Evolutionary conservation across 176 grass and related monocot species (phyloP).

Genomic region (barley (Hordeum vulgare)): DNA sequence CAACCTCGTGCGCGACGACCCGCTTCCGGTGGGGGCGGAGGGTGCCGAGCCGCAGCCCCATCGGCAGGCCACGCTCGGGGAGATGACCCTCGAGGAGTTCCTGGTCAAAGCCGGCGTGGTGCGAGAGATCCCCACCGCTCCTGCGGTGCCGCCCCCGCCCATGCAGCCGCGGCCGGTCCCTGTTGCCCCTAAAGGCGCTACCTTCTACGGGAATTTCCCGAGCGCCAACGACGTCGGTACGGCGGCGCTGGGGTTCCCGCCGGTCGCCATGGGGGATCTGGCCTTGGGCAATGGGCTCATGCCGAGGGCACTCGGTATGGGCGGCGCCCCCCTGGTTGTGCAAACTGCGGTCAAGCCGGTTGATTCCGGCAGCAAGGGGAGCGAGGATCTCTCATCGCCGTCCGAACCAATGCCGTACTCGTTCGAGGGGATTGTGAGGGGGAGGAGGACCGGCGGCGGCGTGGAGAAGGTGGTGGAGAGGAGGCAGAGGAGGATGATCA

Average conservation of each 20-base stretch:
- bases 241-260: constrained; percentile 18
- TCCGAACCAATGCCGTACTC: constrained; percentile 45
- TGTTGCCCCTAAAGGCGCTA: constrained; percentile 24
- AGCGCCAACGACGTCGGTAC: constrained; percentile 26
- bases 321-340: constrained; percentile 8
- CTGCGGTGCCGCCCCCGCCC: background rate
- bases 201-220: constrained; percentile 39
- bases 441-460: constrained; percentile 36
- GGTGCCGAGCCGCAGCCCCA: constrained; percentile 2
- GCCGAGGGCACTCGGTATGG: constrained; percentile 31
- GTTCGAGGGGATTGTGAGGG: constrained; percentile 46
- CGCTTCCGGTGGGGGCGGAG: background rate
- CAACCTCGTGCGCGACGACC: constrained; percentile 47
- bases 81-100: constrained; percentile 94
- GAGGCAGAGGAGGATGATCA: constrained; percentile 93
- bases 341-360: constrained; percentile 23
- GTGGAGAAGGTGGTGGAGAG: constrained; percentile 90
- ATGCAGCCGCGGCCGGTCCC: constrained; percentile 30
- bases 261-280: constrained; percentile 39
- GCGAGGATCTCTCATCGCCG: constrained; percentile 57
- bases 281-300: constrained; percentile 36
- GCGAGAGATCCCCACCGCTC: constrained; percentile 34
- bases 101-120: constrained; percentile 74
- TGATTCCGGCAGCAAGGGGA: constrained; percentile 42
- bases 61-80: constrained; percentile 62